Evolutionary conservation across 169 alveolate species (phyloP), one percentile per base, ranked within the genome.

Genomic region (Plasmodium malariae): DNA sequence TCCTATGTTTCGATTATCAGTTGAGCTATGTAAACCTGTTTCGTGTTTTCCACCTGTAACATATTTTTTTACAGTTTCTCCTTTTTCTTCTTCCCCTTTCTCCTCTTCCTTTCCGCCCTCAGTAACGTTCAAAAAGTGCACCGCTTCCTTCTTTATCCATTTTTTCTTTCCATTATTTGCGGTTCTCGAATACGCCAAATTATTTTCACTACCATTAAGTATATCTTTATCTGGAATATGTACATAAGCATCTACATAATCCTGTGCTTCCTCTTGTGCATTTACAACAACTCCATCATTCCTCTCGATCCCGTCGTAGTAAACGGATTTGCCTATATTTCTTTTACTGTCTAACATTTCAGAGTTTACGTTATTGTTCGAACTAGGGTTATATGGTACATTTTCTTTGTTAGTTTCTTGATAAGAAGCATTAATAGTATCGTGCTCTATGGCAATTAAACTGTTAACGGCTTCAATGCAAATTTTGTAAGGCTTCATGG

Each of bases 401-500:
- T 62, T 26, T 6, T 30, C 28, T 2, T 1, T 28, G 24, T 40
- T 68, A 11, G 24, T 17, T 28, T 24, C 19, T 26, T 68, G 7
- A 28, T 21, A 19, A 24, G 28, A 9, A 1, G 6, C 40, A 11
- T 69, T 19, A 43, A 12, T 1, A 14, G 17, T 21, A 45, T 43
- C 6, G 6, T 19, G 28, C 7, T 5, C 17, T 6, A 11, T 3
- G 1, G 48, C 30, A 19, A 21, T 36, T 24, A 26, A 19, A 36
- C 32, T 76, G 67, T 26, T 59, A 12, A 83, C n/a, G 0, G 91
- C 0, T 26, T 68, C 91, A 51, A 83, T 54, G 49, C 72, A 68
- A 21, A 83, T 83, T 49, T 36, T 83, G 57, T 83, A 83, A 24
- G 91, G 91, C 19, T 83, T 83, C 80, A 83, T 83, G 7, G 91